These are phyloP conservation scores for Fusarium palustre DNA, from an alignment of 2,329 filamentous ascomycete species.

Conservation along the genomic window DNA sequence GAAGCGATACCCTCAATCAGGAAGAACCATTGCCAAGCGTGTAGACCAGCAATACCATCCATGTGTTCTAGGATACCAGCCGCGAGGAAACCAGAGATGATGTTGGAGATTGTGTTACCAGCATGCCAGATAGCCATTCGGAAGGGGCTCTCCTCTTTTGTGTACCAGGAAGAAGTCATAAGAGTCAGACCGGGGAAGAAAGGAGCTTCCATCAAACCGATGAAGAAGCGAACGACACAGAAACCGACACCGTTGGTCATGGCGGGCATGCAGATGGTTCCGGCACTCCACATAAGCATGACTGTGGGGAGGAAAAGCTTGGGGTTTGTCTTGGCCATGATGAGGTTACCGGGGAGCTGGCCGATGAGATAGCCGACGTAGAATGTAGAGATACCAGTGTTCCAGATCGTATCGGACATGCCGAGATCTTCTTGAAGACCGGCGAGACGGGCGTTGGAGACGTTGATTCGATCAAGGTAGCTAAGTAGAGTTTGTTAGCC, in stretches of 20 bases:
- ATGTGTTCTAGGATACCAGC: constrained; percentile 59
- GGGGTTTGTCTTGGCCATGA: constrained; percentile 57
- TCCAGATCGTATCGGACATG: constrained; percentile 54
- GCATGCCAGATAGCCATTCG: constrained; percentile 61
- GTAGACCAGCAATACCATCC: constrained; percentile 52
- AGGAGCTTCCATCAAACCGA: constrained; percentile 51
- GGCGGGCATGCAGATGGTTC: constrained; percentile 58
- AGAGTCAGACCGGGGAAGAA: constrained; percentile 56
- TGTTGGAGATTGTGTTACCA: constrained; percentile 60
- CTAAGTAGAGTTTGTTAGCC: constrained; percentile 44
- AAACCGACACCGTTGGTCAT: constrained; percentile 49
- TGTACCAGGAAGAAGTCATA: constrained; percentile 61
- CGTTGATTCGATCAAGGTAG: constrained; percentile 64
- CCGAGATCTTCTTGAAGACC: constrained; percentile 54
- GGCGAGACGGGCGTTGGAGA: constrained; percentile 58
- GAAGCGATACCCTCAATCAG: constrained; percentile 52
- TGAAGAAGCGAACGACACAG: constrained; percentile 49
- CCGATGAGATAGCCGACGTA: constrained; percentile 61
- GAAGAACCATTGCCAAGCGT: constrained; percentile 59
- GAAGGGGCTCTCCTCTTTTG: constrained; percentile 56
- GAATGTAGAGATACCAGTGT: constrained; percentile 56
- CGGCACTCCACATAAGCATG: constrained; percentile 58
- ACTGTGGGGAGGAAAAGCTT: constrained; percentile 53
- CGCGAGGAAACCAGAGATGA: constrained; percentile 58
- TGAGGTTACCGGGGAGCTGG: constrained; percentile 60